Base-by-base conservation (phyloP, 2,329 filamentous ascomycete species). In the Pestalotiopsis sp. region DNA sequence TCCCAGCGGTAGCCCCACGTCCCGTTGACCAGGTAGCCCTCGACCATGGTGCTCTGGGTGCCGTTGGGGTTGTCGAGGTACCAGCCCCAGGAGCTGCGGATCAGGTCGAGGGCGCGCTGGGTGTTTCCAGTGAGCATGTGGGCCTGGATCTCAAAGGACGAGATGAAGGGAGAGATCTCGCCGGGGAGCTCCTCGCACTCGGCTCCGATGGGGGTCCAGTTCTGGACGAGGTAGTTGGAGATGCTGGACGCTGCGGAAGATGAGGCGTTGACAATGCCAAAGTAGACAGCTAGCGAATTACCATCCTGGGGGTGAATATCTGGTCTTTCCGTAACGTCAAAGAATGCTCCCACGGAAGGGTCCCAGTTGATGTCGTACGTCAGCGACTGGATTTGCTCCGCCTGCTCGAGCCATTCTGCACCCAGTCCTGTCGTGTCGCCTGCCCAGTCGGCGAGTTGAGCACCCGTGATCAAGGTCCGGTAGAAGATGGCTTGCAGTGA, bases 11-110 rank as follows among this genome's bases (percentile, higher is more conserved):
- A 91, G 2, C 84, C 86, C 71, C 88, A 91, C 0, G 81, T 84
- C 3, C 87, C 87, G 70, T 90, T 83, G 0, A 76, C 76, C 1
- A 87, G 80, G 69, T 89, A 90, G 0, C 88, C 89, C 76, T 91
- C 89, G 31, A 90, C 83, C 23, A 87, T 83, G 0, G 89, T 90
- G 57, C 83, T 86, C 68, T 84, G 80, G 0, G 88, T 90, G n/a
- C 87, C 87, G 71, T 87, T 85, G 1, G 84, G 82, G 69, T 89
- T 84, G 69, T 84, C 81, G 17, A 89, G 77, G 72, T 90, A 90
- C 86, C 87, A 89, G 12, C 88, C 89, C 89, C 89, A 91, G 63
- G 81, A 82, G 9, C 79, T 79, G 5, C 87, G 84, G 39, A 90
- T 85, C 17, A 91, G 82, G 12, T 86, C 81, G 0, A 91, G 78